Base-by-base conservation (phyloP, 2,329 filamentous ascomycete genomes). In the Stromatinia cepivora region DNA sequence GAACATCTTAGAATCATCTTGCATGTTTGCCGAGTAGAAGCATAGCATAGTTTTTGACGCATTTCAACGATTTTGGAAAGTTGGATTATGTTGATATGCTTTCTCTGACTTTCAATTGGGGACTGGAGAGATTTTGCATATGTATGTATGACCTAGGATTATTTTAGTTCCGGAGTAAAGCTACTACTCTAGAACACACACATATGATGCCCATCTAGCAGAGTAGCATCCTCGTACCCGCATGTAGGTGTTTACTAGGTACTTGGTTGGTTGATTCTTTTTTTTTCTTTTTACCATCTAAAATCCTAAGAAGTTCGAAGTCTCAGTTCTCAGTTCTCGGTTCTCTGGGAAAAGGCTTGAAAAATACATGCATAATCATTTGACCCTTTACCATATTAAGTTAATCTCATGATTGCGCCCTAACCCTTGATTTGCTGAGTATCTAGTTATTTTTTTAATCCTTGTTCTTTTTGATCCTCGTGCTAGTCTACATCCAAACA, bases 1-100 rank as follows among this genome's bases (percentile, higher is more conserved):
- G 65, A 61, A 50, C 54, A 50, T 67, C 56, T 67, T 31, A 45
- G 58, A 59, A 50, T 62, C 65, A 62, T 67, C 45, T 59, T 50
- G 34, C 54, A 63, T 48, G 42, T 62, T 48, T 62, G 42, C 42
- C 58, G 58, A 62, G 58, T 48, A 62, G 42, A n/a, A 31, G 42
- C 52, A 31, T 34, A 1, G 31, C 10, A 58, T 42, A 39, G 6
- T 20, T 39, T 50, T 6, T 34, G 61, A 52, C 20, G 46, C 46
- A 52, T 28, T 52, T 28, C 13, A 36, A 22, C 31, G 34, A 50
- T 50, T 50, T 10, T 17, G 59, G 59, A 50, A 25, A 25, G 45
- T 48, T 25, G 22, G 58, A 61, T 34, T 34, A 0, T n/a, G 39
- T 22, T 6, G 42, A 61, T 62, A 31, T 62, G 25, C 58, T 36